Conservation (phyloP, 768 basidiomycete species). For the Trametes punicea region DNA sequence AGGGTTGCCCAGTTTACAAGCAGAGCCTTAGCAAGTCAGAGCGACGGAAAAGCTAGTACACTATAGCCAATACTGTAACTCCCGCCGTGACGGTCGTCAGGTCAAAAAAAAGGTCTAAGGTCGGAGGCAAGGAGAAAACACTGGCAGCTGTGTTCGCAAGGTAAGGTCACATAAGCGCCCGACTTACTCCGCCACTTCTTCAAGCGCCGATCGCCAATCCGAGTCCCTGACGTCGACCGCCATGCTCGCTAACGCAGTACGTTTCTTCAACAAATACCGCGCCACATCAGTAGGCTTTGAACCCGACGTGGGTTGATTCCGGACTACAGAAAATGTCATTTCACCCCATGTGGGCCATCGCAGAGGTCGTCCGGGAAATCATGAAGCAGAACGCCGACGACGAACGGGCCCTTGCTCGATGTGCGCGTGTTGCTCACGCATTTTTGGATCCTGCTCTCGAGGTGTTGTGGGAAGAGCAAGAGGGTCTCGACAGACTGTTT, state of each 20-base stretch:
- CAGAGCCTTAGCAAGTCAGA: too few relatives aligned
- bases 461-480: not conserved
- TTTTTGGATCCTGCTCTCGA: constrained; percentile 1
- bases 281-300: not conserved
- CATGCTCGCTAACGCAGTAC: not conserved
- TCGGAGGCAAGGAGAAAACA: too few relatives aligned
- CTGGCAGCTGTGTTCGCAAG: too few relatives aligned
- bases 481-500: not conserved
- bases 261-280: not conserved
- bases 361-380: constrained; percentile 7
- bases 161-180: not conserved
- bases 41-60: too few relatives aligned
- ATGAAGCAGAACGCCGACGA: constrained; percentile 1
- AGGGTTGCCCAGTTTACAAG: too few relatives aligned
- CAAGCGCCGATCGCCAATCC: not conserved
- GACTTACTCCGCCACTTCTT: not conserved
- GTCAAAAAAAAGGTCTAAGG: too few relatives aligned
- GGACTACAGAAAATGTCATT: not conserved
- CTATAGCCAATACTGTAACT: too few relatives aligned
- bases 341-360: not conserved
- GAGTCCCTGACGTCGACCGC: not conserved
- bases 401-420: not conserved
- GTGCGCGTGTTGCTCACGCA: constrained; percentile 2
- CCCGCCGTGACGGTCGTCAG: too few relatives aligned
- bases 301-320: not conserved